phyloP scores from a whole-genome alignment of 768 basidiomycete species.

The Tephrocybe sp. region DNA sequence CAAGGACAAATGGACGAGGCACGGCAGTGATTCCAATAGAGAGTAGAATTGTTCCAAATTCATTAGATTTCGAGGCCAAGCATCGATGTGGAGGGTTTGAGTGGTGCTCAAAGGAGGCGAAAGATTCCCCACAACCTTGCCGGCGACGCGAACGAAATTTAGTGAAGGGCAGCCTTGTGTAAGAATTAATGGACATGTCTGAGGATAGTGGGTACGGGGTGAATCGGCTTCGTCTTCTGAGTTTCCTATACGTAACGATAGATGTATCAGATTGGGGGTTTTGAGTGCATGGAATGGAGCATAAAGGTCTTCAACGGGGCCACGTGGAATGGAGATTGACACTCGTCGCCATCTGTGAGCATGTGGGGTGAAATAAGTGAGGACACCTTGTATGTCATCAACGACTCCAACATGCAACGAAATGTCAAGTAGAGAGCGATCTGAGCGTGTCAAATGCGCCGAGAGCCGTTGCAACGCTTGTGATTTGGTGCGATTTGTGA shows the following conservation, averaged over 20 bases:
- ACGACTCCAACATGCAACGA: slow-evolving; percentile 27
- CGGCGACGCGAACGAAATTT: slow-evolving; percentile 40
- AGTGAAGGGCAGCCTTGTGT: slow-evolving; percentile 29
- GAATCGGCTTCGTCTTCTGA: slow-evolving; percentile 21
- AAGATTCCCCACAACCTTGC: slow-evolving; percentile 37
- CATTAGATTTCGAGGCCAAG: slow-evolving; percentile 34
- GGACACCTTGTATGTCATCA: slow-evolving; percentile 23
- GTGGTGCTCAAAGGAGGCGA: slow-evolving; percentile 34
- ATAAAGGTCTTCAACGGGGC: slow-evolving; percentile 25
- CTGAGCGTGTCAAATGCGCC: slow-evolving; percentile 37
- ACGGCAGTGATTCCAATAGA: slow-evolving; percentile 32
- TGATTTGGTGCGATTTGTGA: slow-evolving; percentile 20
- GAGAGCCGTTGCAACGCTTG: slow-evolving; percentile 27
- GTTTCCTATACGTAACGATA: slow-evolving; percentile 35
- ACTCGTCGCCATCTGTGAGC: slow-evolving; percentile 39
- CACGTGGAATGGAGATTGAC: slow-evolving; percentile 26
- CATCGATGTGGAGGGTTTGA: slow-evolving; percentile 43
- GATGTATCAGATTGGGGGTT: slow-evolving; percentile 35
- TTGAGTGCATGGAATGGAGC: slow-evolving; percentile 23
- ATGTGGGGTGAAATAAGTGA: slow-evolving; percentile 31
- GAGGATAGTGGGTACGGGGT: slow-evolving; percentile 29
- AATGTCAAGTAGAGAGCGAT: slow-evolving; percentile 35
- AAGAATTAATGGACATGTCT: slow-evolving; percentile 30
- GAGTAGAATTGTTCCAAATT: slow-evolving; percentile 33
- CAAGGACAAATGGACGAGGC: slow-evolving; percentile 40